Base-by-base conservation (phyloP, 108 stramenopile genomes). In the Fragilariopsis cylindrus region DNA sequence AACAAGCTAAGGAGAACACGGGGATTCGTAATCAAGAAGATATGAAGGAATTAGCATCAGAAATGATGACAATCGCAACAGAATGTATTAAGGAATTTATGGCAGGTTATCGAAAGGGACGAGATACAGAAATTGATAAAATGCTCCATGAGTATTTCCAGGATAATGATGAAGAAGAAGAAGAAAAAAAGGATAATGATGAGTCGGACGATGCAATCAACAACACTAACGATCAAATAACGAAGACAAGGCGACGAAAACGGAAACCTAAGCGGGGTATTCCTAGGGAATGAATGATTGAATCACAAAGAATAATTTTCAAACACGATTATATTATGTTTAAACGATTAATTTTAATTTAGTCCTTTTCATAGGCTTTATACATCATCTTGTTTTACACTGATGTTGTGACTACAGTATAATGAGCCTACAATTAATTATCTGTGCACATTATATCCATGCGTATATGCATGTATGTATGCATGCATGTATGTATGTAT, bases 131-230 rank as follows among this genome's bases (percentile, higher is more conserved):
- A 78, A 76, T 95, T 8, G 91, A 95, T 16, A 87, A 86, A 52
- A 91, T 95, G 91, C 66, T 92, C 40, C 78, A 90, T 71, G 79
- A 89, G 40, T 95, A 95, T 69, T 95, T 95, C 69, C 84, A 86
- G 64, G 91, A 89, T 5, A 57, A 86, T 18, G 76, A 86, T 48
- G 66, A 57, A 15, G 30, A 65, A 21, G 62, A 57, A 53, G 45
- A 64, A 63, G 62, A 15, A 43, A 70, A 49, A n/a, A 43, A 71
- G 47, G 72, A 78, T 45, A 49, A 1, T 9, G 41, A 45, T 21
- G 57, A 62, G 18, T 39, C 4, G 5, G 60, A 62, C 21, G 60
- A 62, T 18, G 41, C 3, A 48, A 12, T 41, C 41, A 52, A 21
- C 66, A 7, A 62, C 43, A 40, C 39, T 41, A 52, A 9, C 9